Evolutionary conservation across 768 basidiomycete species (phyloP), one percentile per base, ranked within the genome.

Genomic region (Agaricus subrufescens): DNA sequence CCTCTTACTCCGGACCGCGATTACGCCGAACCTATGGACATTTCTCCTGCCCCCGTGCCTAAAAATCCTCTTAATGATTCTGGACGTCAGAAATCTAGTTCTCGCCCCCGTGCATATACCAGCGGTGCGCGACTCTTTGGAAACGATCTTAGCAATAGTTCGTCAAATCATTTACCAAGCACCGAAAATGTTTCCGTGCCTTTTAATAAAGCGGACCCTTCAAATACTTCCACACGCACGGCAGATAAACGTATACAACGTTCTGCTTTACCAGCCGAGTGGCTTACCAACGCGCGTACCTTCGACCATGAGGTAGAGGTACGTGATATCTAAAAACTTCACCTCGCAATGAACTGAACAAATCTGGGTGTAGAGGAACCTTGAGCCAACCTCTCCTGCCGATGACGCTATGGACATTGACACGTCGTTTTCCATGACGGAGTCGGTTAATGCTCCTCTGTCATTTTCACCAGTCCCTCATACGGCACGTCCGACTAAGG

Each of bases 381-480:
- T 71, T 58, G 66, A 70, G 44, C 70, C 73, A 8, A 67, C 75
- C 14, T 78, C 80, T 50, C 75, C 79, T 29, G 72, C 71, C 43
- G 81, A 83, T 61, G 78, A 89, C 68, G 86, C 84, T 30, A 93
- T 92, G 91, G 91, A 93, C 60, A 79, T 92, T 37, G 91, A 93
- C 65, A 77, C 79, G 15, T 81, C 81, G 19, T 78, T 73, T 57
- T 66, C 69, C 46, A 69, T 73, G 47, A 40, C 50, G 27, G 37
- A 25, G n/a, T 54, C 44, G 40, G 63, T 62, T 29, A 55, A 60
- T 46, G 60, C 55, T 56, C 67, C 58, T 25, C 65, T 68, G 54
- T 68, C 62, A 52, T 73, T 69, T 56, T 69, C 71, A 51, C 73
- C 59, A 58, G 69, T 67, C 37, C 76, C 78, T 46, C 64, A 75